A percentile compares a stretch with the other conserved stretches of the same genome.
These are phyloP conservation scores for Candida golubevii DNA, from an alignment of 805 yeast species.

Conservation along the genomic window DNA sequence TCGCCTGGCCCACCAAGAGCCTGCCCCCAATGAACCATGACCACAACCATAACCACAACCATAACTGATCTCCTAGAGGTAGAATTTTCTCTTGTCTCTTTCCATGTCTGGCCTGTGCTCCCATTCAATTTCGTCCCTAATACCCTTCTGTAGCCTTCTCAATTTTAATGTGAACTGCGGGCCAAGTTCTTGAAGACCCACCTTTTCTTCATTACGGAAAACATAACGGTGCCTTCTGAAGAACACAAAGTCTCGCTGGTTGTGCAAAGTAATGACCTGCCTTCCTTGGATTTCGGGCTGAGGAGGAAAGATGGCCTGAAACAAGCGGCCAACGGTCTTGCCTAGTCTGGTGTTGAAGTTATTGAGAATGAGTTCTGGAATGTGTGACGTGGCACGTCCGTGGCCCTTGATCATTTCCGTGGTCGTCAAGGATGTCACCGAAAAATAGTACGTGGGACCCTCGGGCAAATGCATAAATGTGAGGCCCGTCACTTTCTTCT, in stretches of 20 bases:
- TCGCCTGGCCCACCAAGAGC: too few relatives aligned
- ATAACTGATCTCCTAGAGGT: slow-evolving; percentile 47
- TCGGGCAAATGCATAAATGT: slow-evolving; percentile 91
- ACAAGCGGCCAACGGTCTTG: slow-evolving; percentile 85
- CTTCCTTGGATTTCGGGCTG: slow-evolving; percentile 92
- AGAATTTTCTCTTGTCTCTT: slow-evolving; percentile 88
- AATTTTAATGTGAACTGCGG: slow-evolving; percentile 92
- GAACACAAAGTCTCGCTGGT: slow-evolving; percentile 92
- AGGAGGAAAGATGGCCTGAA: slow-evolving; percentile 89
- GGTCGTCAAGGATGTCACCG: slow-evolving; percentile 70
- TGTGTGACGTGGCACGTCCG: slow-evolving; percentile 85
- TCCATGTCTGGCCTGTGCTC: slow-evolving; percentile 97
- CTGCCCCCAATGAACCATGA: too few relatives aligned
- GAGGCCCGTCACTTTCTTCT: slow-evolving; percentile 85
- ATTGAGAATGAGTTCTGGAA: slow-evolving; percentile 88
- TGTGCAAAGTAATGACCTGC: slow-evolving; percentile 92
- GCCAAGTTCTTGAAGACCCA: slow-evolving; percentile 93
- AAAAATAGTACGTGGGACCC: slow-evolving; percentile 93
- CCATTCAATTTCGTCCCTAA: slow-evolving; percentile 92
- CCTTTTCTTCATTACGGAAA: slow-evolving; percentile 84
- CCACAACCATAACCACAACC: too few relatives aligned
- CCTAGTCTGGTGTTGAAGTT: slow-evolving; percentile 92
- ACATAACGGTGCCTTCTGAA: slow-evolving; percentile 93
- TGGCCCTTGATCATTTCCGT: slow-evolving; percentile 79
- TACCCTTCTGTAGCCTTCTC: slow-evolving; percentile 86